phyloP scores from a whole-genome alignment of 306 rosid species.

The Myrica gale region DNA sequence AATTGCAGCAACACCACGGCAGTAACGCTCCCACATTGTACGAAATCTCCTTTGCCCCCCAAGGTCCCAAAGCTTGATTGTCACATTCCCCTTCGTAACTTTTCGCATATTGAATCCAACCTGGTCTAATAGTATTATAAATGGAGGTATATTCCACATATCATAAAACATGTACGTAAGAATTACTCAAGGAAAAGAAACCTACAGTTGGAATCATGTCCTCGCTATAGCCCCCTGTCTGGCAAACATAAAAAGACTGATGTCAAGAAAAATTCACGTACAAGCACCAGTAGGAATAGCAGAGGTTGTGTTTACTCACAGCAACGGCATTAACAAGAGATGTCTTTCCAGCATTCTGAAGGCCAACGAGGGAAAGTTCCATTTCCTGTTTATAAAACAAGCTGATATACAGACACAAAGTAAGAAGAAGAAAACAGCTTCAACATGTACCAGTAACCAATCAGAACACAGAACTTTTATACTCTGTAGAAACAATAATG shows the following conservation, averaged over 20 bases:
- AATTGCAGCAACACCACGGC: constrained; percentile 93
- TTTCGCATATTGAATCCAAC: constrained; percentile 95
- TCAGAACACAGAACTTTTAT: background rate
- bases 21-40: constrained; percentile 97
- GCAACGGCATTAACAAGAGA: constrained; percentile 87
- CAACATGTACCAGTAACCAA: background rate
- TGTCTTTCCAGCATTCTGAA: constrained; percentile 95
- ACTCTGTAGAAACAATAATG: background rate
- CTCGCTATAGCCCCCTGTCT: constrained; percentile 94
- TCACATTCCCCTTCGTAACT: constrained; percentile 90
- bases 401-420: constrained; percentile 40
- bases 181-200: constrained; percentile 22
- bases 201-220: constrained; percentile 99
- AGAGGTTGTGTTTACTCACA: constrained; percentile 54
- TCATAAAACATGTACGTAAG: background rate
- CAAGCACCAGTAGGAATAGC: constrained; percentile 5
- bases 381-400: constrained; percentile 92
- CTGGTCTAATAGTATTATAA: constrained; percentile 33
- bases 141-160: too few species aligned
- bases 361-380: constrained; percentile 96
- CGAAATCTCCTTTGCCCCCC: constrained; percentile 97
- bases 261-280: constrained; percentile 22
- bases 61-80: constrained; percentile 97
- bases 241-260: constrained; percentile 34
- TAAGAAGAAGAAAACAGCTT: constrained; percentile 14